Base-by-base conservation (phyloP, 2,329 filamentous ascomycete species). In the Anisogramma anomala region DNA sequence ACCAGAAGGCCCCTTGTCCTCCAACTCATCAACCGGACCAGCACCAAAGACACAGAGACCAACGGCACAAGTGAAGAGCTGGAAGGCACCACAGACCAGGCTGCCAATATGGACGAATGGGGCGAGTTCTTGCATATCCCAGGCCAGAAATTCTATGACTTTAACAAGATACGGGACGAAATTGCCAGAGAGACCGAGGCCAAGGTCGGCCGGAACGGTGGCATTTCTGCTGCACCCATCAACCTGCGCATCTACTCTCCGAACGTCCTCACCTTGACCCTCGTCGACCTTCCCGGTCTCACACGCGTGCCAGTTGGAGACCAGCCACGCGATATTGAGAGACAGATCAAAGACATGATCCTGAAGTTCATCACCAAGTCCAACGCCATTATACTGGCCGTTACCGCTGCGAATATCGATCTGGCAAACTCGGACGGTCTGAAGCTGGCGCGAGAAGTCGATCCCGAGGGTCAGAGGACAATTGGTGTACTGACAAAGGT, bases 221-320 rank as follows among this genome's bases (percentile, higher is more conserved):
- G 91, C 55, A 98, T 98, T 68, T 95, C 94, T 62, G 74, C 91
- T 49, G 85, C 94, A 59, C 87, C 91, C 45, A 98, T 98, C 62
- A 96, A 98, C 65, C 75, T 98, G 52, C 96, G 96, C 61, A 91
- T 98, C 49, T 98, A 94, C 68, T 96, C 91, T 33, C 88, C 91
- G 18, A 83, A 95, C 61, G 91, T 98, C 46, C 75, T 98, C 47
- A 98, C 93, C 64, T 70, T 98, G 64, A 98, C 91, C 2, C 69
- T 98, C 54, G 91, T 98, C 47, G 91, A 98, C 71, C 65, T 98
- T 56, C 91, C 91, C 3, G 91, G 91, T 53, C 67, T 98, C 58
- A 98, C 91, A 55, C 96, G 85, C 80, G 88, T 95, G 45, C 91
- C 91, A 22, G 96, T 98, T 60, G 91, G 91, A 51, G 91, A 98